Percentiles rank a stretch among this genome's conserved stretches.
Conservation (phyloP, 495 filamentous ascomycete genomes). For the Penicillium egyptiacum region DNA sequence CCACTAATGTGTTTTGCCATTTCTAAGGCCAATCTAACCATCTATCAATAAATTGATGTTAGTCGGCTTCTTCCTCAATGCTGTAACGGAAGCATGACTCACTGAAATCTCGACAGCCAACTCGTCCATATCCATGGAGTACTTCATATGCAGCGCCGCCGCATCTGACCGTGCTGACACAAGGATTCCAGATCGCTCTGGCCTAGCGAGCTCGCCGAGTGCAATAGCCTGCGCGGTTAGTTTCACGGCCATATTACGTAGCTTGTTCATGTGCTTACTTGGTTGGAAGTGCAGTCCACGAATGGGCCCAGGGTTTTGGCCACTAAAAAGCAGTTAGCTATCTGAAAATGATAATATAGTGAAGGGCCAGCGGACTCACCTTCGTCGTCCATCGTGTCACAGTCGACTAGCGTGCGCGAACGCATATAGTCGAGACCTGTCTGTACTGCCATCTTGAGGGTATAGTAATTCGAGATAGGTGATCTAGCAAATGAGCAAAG, state of each 20-base stretch:
- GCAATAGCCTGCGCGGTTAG: conserved; percentile 50
- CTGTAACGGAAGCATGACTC: background rate
- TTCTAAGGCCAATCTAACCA: conserved; percentile 53
- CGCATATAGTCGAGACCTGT: conserved; percentile 43
- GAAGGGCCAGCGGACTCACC: conserved; percentile 28
- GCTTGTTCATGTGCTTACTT: conserved; percentile 36
- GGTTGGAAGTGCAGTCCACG: conserved; percentile 66
- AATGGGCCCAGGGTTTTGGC: conserved; percentile 59
- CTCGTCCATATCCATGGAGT: conserved; percentile 45
- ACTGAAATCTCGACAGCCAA: conserved; percentile 59
- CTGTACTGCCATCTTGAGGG: conserved; percentile 20
- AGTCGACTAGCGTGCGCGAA: conserved; percentile 54
- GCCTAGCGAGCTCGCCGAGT: conserved; percentile 56
- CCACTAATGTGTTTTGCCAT: conserved; percentile 55
- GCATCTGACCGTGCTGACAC: conserved; percentile 45
- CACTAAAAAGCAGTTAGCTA: conserved; percentile 35
- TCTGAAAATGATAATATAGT: background rate
- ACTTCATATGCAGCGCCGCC: conserved; percentile 31
- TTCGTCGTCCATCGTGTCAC: conserved; percentile 59
- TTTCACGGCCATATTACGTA: background rate
- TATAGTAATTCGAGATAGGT: background rate
- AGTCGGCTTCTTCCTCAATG: background rate
- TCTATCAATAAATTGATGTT: conserved; percentile 30
- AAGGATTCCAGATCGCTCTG: conserved; percentile 46
- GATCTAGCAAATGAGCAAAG: background rate